phyloP scores from a whole-genome alignment of 1,139 yeast genomes.

The Eremothecium sinecaudum region DNA sequence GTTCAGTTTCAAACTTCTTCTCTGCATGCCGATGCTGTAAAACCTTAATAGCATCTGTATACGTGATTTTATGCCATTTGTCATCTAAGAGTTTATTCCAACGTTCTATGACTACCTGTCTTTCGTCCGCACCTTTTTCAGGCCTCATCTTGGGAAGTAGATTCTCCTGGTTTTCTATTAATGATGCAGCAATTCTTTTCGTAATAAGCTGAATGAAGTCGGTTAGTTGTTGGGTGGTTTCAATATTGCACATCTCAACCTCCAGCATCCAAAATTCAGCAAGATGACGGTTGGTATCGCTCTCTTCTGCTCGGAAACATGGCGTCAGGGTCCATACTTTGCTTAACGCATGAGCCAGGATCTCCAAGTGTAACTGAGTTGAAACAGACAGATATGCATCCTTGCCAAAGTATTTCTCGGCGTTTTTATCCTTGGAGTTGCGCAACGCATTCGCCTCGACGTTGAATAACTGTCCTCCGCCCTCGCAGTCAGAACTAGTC shows the following conservation, averaged over 20 bases:
- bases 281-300: conserved; percentile 84
- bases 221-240: conserved; percentile 51
- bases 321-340: conserved; percentile 89
- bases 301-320: conserved; percentile 86
- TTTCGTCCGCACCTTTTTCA: conserved; percentile 33
- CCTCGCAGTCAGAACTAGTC: conserved; percentile 92
- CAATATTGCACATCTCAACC: conserved; percentile 71
- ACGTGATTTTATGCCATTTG: conserved; percentile 66
- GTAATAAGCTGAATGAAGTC: conserved; percentile 62
- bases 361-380: conserved; percentile 85
- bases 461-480: conserved; percentile 85
- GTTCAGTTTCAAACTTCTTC: conserved; percentile 26
- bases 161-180: conserved; percentile 32
- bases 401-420: conserved; percentile 50
- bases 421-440: conserved; percentile 5
- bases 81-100: conserved; percentile 26
- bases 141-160: conserved; percentile 36
- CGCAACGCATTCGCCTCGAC: conserved; percentile 33
- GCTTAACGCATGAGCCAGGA: conserved; percentile 59
- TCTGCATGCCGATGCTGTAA: conserved; percentile 26
- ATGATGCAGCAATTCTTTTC: conserved; percentile 39
- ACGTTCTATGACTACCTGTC: conserved; percentile 27
- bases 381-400: conserved; percentile 76
- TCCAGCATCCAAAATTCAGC: conserved; percentile 98
- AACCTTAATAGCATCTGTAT: conserved; percentile 59